A percentile compares a stretch with the other conserved stretches of the same genome.
Conservation (phyloP, 2,329 filamentous ascomycete genomes). For the Sphaerostilbella broomeana region DNA sequence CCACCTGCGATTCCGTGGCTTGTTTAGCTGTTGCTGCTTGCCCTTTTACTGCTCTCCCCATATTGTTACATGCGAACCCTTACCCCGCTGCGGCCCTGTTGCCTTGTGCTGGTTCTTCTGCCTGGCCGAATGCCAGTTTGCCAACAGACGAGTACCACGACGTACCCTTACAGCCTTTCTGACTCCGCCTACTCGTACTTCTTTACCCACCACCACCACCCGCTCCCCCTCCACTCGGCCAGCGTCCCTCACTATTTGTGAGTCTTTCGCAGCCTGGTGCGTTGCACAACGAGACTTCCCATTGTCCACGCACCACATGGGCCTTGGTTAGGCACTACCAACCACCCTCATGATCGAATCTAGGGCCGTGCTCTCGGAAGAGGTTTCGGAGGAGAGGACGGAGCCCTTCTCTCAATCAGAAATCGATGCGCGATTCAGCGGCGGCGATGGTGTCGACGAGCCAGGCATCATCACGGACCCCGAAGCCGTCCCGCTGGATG, state of each 20-base stretch:
- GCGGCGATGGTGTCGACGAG: slow-evolving; percentile 41
- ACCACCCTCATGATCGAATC: slow-evolving; percentile 39
- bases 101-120: slow-evolving; percentile 8
- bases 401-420: slow-evolving; percentile 53
- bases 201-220: slow-evolving; percentile 9
- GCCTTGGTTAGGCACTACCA: slow-evolving; percentile 18
- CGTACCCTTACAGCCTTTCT: neutral
- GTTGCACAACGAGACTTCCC: slow-evolving; percentile 1
- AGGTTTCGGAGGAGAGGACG: slow-evolving; percentile 45
- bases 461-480: slow-evolving; percentile 30
- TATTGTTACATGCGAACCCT: slow-evolving; percentile 12
- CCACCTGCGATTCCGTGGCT: neutral
- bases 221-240: slow-evolving; percentile 6
- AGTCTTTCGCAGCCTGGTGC: slow-evolving; percentile 4
- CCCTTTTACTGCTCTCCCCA: slow-evolving; percentile 10
- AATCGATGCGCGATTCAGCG: slow-evolving; percentile 43
- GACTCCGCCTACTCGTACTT: slow-evolving; percentile 1
- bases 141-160: slow-evolving; percentile 4
- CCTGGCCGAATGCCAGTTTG: slow-evolving; percentile 12
- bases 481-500: slow-evolving; percentile 47
- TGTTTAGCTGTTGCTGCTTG: slow-evolving; percentile 1
- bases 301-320: slow-evolving; percentile 17
- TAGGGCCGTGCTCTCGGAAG: slow-evolving; percentile 32
- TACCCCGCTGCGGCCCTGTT: slow-evolving; percentile 5
- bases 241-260: slow-evolving; percentile 2